Base-by-base conservation (phyloP, 768 basidiomycete species). In the Suillus alpinus region DNA sequence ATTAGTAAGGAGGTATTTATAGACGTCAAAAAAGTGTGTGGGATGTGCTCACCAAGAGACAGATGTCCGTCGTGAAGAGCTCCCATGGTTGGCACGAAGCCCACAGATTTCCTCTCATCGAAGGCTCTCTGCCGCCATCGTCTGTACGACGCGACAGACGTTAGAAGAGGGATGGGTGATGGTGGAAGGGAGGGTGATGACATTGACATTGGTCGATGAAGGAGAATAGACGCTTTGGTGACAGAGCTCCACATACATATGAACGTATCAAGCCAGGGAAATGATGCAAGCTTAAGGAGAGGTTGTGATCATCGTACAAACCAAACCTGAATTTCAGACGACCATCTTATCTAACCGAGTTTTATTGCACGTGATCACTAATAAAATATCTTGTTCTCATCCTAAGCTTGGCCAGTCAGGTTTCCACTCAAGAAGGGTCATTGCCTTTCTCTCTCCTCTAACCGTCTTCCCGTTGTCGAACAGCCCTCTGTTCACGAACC, bases 41-140 rank as follows among this genome's bases (percentile, higher is more conserved):
- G n/a, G 68, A 84, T 56, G 60, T 32, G 63, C 86, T 63, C 66
- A 97, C 96, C 92, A 39, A 99, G 86, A 57, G 91, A 85, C 46
- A 98, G 79, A 72, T 98, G 97, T 1, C 97, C 97, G 9, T 90
- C 86, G 71, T 99, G 97, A 46, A 99, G 76, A 2, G 96, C 96
- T 23, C 96, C 96, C 96, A 98, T 98, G 12, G 97, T 99, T 0
- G 97, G 85, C n/a, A 99, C 94, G 61, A 91, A 92, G 0, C 97
- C 97, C 6, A 99, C 93, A 1, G 85, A 81, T 69, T 86, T 83
- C 34, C 78, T 76, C 49, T 78, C 75, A 0, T 81, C 78, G 61
- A 83, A 84, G 0, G 86, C 91, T 36, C 75, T 75, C 53, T 79
- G 73, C 29, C 96, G 77, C 96, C 97, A 99, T 77, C 77, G 73